Evolutionary conservation across 805 yeast genomes (phyloP).

Genomic region (Metschnikowia chrysomelidarum): DNA sequence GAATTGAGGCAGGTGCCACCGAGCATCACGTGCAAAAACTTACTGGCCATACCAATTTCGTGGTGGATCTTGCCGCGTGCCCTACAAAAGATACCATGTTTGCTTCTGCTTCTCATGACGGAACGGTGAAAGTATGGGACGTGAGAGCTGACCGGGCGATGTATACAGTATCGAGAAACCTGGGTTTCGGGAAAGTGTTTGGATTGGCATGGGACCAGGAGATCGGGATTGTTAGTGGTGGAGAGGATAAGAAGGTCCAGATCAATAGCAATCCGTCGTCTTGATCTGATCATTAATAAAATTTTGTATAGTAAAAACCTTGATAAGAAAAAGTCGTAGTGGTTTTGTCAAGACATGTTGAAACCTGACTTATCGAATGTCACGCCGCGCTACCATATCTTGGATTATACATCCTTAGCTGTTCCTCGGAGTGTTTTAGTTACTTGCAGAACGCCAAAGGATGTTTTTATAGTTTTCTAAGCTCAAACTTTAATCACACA

Average conservation of each 20-base stretch:
- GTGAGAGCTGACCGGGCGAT: conserved; percentile 79
- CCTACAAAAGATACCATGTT: conserved; percentile 82
- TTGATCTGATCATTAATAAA: too few species aligned
- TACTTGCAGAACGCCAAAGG: too few species aligned
- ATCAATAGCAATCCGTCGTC: conserved; percentile 47
- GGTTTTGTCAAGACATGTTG: too few species aligned
- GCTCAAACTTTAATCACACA: too few species aligned
- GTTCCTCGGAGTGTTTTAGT: too few species aligned
- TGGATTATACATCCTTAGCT: too few species aligned
- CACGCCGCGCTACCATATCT: too few species aligned
- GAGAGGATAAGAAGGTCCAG: conserved; percentile 90
- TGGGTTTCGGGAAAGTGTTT: conserved; percentile 64
- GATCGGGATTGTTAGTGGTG: conserved; percentile 88
- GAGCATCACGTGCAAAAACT: conserved; percentile 68
- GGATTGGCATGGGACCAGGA: conserved; percentile 80
- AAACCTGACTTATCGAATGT: too few species aligned
- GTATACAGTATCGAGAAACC: conserved; percentile 78
- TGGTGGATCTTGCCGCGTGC: conserved; percentile 68
- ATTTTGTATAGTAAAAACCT: too few species aligned
- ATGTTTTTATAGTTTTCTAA: too few species aligned
- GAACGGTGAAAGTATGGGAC: conserved; percentile 95
- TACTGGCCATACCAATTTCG: conserved; percentile 89
- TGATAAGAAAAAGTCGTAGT: too few species aligned
- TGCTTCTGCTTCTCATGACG: conserved; percentile 93
- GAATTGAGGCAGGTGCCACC: conserved; percentile 55